Base-by-base conservation (phyloP, 352 stramenopile genomes). In the Pythium folliculosum region DNA sequence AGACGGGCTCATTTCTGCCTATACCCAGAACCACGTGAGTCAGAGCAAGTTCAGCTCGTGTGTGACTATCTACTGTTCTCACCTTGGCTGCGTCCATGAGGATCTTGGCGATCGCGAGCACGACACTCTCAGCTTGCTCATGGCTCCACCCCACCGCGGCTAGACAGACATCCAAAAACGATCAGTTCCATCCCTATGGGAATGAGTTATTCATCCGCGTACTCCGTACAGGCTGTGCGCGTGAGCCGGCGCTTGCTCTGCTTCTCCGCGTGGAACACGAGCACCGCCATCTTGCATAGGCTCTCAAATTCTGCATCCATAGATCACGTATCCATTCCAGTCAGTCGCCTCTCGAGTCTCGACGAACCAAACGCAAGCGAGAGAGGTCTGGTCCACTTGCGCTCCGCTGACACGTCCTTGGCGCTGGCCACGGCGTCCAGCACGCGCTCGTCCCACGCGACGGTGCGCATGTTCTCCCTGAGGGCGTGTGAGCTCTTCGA, bases 21-120 rank as follows among this genome's bases (percentile, higher is more conserved):
- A n/a, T n/a, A n/a, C n/a, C n/a, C n/a, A n/a, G n/a, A n/a, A n/a
- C 21, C 12, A 27, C 21, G 22, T 2, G 21, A 37, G n/a, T n/a
- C n/a, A n/a, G n/a, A n/a, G n/a, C 12, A 60, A 5, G 13, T 53
- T n/a, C 10, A n/a, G n/a, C 9, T 37, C 35, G 17, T n/a, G n/a
- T n/a, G n/a, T n/a, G n/a, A n/a, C n/a, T n/a, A n/a, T n/a, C n/a
- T n/a, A n/a, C n/a, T n/a, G 8, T 61, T n/a, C 40, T 16, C 30
- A 90, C 86, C 75, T 90, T 91, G 40, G 81, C 75, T 8, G 73
- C 71, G 17, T 94, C 86, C 76, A 91, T 90, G 49, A 94, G 67
- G 51, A 91, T 80, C 71, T 91, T 89, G n/a, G 81, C 80, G 17
- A 94, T 50, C 7, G 80, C 82, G 3, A 89, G 70, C 23, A 92